phyloP scores from a whole-genome alignment of 176 grass and related monocot species.

The Areca catechu region DNA sequence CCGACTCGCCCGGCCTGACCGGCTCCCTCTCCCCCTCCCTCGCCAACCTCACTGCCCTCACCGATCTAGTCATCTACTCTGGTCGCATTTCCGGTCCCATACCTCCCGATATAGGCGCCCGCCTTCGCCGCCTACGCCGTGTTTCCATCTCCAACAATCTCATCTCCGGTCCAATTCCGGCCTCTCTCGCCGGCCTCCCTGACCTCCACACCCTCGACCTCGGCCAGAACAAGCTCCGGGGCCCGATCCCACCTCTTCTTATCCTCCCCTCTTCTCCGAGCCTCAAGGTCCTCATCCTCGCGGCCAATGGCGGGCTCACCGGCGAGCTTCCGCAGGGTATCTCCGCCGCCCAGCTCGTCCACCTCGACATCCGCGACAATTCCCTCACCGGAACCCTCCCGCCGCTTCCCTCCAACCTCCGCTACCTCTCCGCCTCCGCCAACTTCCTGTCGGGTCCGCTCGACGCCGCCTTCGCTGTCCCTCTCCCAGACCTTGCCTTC shows the following conservation, averaged over 20 bases:
- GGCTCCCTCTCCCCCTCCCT: constrained; percentile 52
- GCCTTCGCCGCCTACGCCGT: constrained; percentile 48
- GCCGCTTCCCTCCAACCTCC: constrained; percentile 30
- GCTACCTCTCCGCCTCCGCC: constrained; percentile 47
- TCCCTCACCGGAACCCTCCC: constrained; percentile 39
- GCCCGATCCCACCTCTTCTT: constrained; percentile 30
- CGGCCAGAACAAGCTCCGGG: constrained; percentile 53
- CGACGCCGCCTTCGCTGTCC: constrained; percentile 23
- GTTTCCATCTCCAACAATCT: constrained; percentile 54
- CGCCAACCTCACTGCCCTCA: constrained; percentile 46
- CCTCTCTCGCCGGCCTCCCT: constrained; percentile 39
- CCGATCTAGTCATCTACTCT: constrained; percentile 59
- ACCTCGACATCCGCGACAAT: constrained; percentile 61
- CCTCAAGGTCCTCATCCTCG: constrained; percentile 67
- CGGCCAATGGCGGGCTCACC: constrained; percentile 49
- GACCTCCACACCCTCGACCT: constrained; percentile 90
- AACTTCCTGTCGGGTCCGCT: constrained; percentile 55
- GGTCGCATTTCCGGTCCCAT: constrained; percentile 47
- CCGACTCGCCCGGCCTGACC: constrained; percentile 53
- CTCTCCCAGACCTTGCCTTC: constrained; percentile 36
- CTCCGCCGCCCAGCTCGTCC: constrained; percentile 38
- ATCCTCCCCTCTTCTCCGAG: constrained; percentile 42
- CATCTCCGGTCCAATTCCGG: constrained; percentile 43
- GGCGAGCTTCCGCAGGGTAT: constrained; percentile 39
- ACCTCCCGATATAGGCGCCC: constrained; percentile 26